Percentiles rank a stretch among this genome's conserved stretches.
Evolutionary conservation across 768 basidiomycete species (phyloP).

Genomic region (Rhodosporidiobolus odoratus): DNA sequence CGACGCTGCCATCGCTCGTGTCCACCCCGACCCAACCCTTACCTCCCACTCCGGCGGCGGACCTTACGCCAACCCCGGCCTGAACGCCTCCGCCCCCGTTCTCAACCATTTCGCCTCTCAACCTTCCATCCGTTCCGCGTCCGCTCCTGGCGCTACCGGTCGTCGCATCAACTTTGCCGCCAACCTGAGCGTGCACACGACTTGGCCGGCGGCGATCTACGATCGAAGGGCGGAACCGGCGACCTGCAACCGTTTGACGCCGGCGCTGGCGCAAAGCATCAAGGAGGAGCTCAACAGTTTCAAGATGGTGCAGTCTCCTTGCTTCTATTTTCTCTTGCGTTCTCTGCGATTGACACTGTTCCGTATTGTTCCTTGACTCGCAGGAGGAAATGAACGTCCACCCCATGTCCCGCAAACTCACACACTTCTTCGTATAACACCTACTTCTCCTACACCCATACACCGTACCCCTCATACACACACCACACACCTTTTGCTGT

Average conservation of each 20-base stretch:
- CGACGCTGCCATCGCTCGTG: slow-evolving; percentile 27
- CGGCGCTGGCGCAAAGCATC: slow-evolving; percentile 87
- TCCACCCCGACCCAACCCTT: slow-evolving; percentile 4
- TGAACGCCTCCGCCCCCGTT: slow-evolving; percentile 84
- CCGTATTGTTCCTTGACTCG: neutral
- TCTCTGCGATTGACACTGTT: neutral
- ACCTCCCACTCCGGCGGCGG: slow-evolving; percentile 39
- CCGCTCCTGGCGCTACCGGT: slow-evolving; percentile 51
- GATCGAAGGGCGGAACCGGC: slow-evolving; percentile 93
- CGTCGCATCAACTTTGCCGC: slow-evolving; percentile 83
- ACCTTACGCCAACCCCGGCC: slow-evolving; percentile 57
- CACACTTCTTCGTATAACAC: too few species aligned
- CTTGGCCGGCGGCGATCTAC: slow-evolving; percentile 85
- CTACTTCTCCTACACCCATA: too few species aligned
- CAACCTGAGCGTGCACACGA: slow-evolving; percentile 90
- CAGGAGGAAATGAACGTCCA: slow-evolving; percentile 94
- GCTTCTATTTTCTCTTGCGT: neutral
- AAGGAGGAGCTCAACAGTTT: slow-evolving; percentile 98
- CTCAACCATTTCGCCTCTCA: slow-evolving; percentile 58
- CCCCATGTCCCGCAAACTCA: slow-evolving; percentile 49
- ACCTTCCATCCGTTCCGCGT: slow-evolving; percentile 66
- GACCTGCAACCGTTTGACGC: slow-evolving; percentile 93
- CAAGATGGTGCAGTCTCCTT: slow-evolving; percentile 63
- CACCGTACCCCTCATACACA: too few species aligned
- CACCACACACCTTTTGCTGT: too few species aligned